phyloP scores from a whole-genome alignment of 1,284 basidiomycete species.

The Trichosporon coremiiforme region DNA sequence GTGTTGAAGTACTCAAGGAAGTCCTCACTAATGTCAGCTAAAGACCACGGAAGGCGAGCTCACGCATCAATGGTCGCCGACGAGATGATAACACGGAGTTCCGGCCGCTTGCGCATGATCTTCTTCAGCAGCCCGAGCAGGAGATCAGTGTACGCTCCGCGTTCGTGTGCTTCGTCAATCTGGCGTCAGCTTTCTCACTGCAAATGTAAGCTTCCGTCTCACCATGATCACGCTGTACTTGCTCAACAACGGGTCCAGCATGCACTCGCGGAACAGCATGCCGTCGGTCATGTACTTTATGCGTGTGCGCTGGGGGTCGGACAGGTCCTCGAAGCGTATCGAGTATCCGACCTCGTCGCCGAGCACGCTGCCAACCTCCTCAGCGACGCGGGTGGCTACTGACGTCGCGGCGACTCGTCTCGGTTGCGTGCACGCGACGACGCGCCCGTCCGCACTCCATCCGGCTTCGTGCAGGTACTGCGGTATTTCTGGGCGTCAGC shows the following conservation, averaged over 20 bases:
- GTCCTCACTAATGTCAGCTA: conserved; percentile 58
- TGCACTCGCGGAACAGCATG: conserved; percentile 92
- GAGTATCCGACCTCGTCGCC: conserved; percentile 97
- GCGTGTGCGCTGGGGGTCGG: conserved; percentile 75
- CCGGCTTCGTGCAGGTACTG: conserved; percentile 90
- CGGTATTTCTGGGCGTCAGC: conserved; percentile 70
- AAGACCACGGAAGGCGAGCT: conserved; percentile 23
- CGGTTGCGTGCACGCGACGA: conserved; percentile 91
- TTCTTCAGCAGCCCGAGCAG: conserved; percentile 90
- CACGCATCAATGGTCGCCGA: conserved; percentile 91
- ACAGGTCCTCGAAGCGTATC: conserved; percentile 95
- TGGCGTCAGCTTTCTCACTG: conserved; percentile 47
- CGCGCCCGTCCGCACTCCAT: conserved; percentile 75
- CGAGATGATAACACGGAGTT: conserved; percentile 85
- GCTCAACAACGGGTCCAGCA: conserved; percentile 83
- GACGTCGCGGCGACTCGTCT: conserved; percentile 92
- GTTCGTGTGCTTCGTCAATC: conserved; percentile 97
- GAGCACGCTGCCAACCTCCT: conserved; percentile 82
- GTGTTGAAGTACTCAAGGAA: conserved; percentile 85
- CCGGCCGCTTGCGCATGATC: conserved; percentile 87
- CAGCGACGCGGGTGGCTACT: conserved; percentile 84
- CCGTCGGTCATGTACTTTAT: conserved; percentile 98
- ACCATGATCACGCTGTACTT: conserved; percentile 96
- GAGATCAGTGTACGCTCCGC: conserved; percentile 91
- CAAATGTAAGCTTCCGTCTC: conserved; percentile 42